Evolutionary conservation across 805 yeast genomes (phyloP), one percentile per base, ranked within the genome.

Genomic region (Ogataea paraovalis): DNA sequence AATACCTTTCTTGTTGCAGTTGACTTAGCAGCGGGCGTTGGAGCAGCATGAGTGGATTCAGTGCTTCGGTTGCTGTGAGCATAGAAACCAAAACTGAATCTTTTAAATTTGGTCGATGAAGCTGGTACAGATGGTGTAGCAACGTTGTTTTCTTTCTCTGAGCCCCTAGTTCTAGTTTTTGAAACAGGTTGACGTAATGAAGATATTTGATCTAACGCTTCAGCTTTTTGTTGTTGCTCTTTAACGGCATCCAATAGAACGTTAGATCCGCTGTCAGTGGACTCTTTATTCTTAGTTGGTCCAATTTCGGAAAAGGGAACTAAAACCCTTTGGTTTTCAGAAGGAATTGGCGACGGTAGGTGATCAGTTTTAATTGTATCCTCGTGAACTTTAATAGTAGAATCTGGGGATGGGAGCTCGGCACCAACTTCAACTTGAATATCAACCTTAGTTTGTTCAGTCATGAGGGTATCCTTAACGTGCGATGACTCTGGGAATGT

Each of bases 51-150:
- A 21, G 49, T 52, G 12, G 58, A 48, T 9, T 47, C 42, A 30
- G 43, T 48, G 39, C 42, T 41, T 37, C 33, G 41, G 18, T 39
- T 53, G 32, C 16, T 30, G n/a, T 50, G 52, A 4, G 60, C 49
- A 43, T 65, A 65, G 46, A 65, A 65, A 18, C 64, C 60, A 8
- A 65, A 58, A 52, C 69, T 65, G 49, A 65, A 65, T 45, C 69
- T 52, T 44, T 59, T 65, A 50, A 55, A 61, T 44, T 59, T 65
- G 2, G 59, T 51, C 3, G 59, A 47, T 12, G 56, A 21, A 20
- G 49, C 23, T 33, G 3, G 45, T 20, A 19, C 49, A 30, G 48
- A 37, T 12, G 50, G 43, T 12, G 51, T 21, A 3, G 52, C 25
- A 20, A 44, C 22, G 38, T 49, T 49, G 40, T 59, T 59, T 46